Percentiles rank a stretch among this genome's conserved stretches.
These are phyloP conservation scores for Peziza echinospora DNA, from an alignment of 495 filamentous ascomycete species.

Conservation along the genomic window DNA sequence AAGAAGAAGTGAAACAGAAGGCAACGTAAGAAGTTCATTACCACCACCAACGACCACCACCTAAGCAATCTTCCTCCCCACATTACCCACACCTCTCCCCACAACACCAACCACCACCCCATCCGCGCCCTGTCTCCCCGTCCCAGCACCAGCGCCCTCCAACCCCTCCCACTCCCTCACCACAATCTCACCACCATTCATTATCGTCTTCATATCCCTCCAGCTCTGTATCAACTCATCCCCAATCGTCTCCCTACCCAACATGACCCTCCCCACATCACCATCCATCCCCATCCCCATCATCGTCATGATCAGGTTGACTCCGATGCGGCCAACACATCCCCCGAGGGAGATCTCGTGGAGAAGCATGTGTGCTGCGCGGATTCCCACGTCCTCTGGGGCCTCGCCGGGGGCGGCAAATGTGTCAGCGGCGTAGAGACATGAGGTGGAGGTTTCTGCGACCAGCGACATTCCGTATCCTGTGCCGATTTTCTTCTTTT, in stretches of 20 bases:
- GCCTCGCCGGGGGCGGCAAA: slow-evolving; percentile 59
- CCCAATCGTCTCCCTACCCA: slow-evolving; percentile 58
- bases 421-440: slow-evolving; percentile 74
- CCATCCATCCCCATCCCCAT: slow-evolving; percentile 82
- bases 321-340: slow-evolving; percentile 48
- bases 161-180: slow-evolving; percentile 54
- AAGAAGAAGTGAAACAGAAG: not conserved
- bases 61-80: slow-evolving; percentile 79
- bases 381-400: slow-evolving; percentile 74
- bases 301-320: slow-evolving; percentile 49
- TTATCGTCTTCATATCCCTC: slow-evolving; percentile 66
- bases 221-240: slow-evolving; percentile 59
- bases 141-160: slow-evolving; percentile 45
- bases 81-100: slow-evolving; percentile 84
- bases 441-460: slow-evolving; percentile 63
- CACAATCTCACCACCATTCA: slow-evolving; percentile 59
- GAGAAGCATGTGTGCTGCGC: slow-evolving; percentile 72
- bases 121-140: slow-evolving; percentile 41
- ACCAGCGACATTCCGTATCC: slow-evolving; percentile 82
- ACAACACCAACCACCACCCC: slow-evolving; percentile 81
- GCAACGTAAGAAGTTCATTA: slow-evolving; percentile 2
- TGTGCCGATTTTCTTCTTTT: slow-evolving; percentile 47
- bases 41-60: slow-evolving; percentile 18
- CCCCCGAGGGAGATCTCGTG: slow-evolving; percentile 66
- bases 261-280: slow-evolving; percentile 32